Evolutionary conservation across 192 early-diverging fungal genomes (phyloP).

Genomic region (Podila verticillata): DNA sequence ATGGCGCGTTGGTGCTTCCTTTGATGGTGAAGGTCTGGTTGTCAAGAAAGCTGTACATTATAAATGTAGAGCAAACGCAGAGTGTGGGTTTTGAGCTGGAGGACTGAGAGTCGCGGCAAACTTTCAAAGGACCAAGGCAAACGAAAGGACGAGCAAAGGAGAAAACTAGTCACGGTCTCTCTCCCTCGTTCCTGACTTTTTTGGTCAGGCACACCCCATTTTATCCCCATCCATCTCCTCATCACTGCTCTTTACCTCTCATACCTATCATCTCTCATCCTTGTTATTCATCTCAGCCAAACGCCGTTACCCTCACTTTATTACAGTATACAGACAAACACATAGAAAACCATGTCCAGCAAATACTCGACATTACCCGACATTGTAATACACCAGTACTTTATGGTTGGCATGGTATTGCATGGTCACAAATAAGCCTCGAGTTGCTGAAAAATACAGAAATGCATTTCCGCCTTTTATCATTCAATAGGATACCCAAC

Average conservation of each 20-base stretch:
- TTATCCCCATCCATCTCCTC: not conserved
- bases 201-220: not conserved
- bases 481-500: conserved; percentile 67
- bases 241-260: not conserved
- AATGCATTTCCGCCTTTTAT: not conserved
- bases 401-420: not conserved
- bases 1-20: conserved; percentile 27
- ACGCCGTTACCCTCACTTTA: not conserved
- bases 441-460: not conserved
- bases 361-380: conserved; percentile 85
- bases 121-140: not conserved
- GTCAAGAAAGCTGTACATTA: conserved; percentile 20
- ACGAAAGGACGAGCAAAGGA: not conserved
- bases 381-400: conserved; percentile 64
- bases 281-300: not conserved
- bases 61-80: not conserved
- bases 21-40: conserved; percentile 9
- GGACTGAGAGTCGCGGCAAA: conserved; percentile 4
- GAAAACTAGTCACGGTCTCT: not conserved
- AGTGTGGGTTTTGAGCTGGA: not conserved
- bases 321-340: not conserved
- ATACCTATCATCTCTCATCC: not conserved
- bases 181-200: not conserved
- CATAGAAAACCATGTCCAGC: conserved; percentile 52
- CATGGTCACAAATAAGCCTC: not conserved